Evolutionary conservation across 179 eudicot genomes (phyloP), one percentile per base, ranked within the genome.

Genomic region (Actinidia polygama): DNA sequence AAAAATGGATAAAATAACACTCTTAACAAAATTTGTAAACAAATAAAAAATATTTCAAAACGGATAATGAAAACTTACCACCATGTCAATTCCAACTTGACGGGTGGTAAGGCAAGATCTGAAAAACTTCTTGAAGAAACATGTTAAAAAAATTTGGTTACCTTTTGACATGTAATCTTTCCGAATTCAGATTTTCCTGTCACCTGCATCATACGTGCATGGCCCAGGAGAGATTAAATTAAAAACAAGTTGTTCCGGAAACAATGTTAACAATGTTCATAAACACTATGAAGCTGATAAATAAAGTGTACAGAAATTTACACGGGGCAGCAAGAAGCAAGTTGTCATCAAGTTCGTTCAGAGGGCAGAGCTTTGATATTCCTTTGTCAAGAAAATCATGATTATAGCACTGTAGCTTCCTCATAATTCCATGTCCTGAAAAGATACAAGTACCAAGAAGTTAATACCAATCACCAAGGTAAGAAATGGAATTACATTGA

Each of bases 301-400:
- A 70, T 8, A 6, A 5, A 19, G 30, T 10, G 54, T 8, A 58
- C 36, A 66, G 82, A 74, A 82, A 64, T 50, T 78, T 93, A 96
- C 99, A 90, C 78, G 99, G 93, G 73, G 96, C 97, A 81, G 89
- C 93, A 78, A 96, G 97, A 73, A 96, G 98, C 87, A 96, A 90
- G 86, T 95, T 94, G 83, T 94, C 97, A 82, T 96, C 97, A 85
- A 94, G 92, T 86, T 96, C 99, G 74, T 96, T 96, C 77, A 96
- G 78, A 80, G 94, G 95, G 85, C 99, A 94, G 55, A 94, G 94
- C 89, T 95, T 94, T 73, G 99, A 91, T 69, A 96, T 89, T 87
- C 96, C 97, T 87, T 91, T 93, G 78, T 93, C 97, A 75, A 92
- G 95, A 80, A 84, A 91, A 23, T 90, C 92, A 85, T 96, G 95